phyloP scores from a whole-genome alignment of 441 rosid genomes.

The Flueggea neowawraea region DNA sequence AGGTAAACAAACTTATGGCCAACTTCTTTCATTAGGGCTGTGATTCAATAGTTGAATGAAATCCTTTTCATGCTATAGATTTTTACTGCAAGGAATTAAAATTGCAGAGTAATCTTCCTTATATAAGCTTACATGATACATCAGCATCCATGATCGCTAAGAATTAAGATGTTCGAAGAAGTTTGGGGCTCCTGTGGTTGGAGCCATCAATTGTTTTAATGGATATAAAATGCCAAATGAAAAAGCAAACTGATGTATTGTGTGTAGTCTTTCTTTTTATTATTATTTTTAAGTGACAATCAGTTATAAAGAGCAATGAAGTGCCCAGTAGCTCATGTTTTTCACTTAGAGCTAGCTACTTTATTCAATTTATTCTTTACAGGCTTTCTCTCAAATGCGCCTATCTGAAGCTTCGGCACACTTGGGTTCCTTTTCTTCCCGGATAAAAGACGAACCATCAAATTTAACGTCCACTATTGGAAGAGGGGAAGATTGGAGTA shows the following conservation, averaged over 20 bases:
- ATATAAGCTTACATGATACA: no score
- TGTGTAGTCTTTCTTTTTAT: no score
- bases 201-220: no score
- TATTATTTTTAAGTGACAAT: no score
- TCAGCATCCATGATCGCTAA: no score
- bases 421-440: constrained; percentile 88
- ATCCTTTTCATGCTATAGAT: neutral
- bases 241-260: no score
- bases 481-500: constrained; percentile 65
- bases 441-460: constrained; percentile 80
- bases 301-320: no score
- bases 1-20: constrained; percentile 42
- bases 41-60: constrained; percentile 16
- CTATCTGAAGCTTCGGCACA: constrained; percentile 98
- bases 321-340: neutral
- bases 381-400: constrained; percentile 99
- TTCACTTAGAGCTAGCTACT: neutral
- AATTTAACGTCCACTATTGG: constrained; percentile 47
- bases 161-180: no score
- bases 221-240: no score
- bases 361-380: constrained; percentile 15
- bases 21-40: constrained; percentile 17
- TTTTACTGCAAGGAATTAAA: no score
- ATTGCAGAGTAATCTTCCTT: no score
- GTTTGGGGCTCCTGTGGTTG: no score